Evolutionary conservation across 2,329 filamentous ascomycete species (phyloP), one percentile per base, ranked within the genome.

Genomic region (Proliferodiscus dingleyae): DNA sequence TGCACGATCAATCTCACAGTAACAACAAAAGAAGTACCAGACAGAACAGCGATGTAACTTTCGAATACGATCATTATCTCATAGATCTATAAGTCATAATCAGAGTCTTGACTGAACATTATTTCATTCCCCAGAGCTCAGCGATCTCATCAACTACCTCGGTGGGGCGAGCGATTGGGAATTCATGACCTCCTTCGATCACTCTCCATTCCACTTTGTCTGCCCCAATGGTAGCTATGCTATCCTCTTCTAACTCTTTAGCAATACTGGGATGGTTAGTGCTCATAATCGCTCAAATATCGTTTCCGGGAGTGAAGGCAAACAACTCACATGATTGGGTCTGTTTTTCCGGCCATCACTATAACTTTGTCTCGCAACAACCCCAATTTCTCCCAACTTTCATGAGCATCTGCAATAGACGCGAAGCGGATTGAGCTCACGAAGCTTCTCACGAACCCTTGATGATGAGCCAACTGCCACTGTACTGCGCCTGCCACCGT

Each of bases 391-490:
- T 59, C 59, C 75, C 77, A 83, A 24, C 67, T 68, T 16, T 68
- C 68, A 15, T 76, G 67, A 63, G 80, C 74, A 9, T 68, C 70
- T 42, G 71, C 70, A 45, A 83, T 66, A 8, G 77, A 77, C 9
- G 73, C 75, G 52, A 73, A 64, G 36, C 71, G 70, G 45, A 83
- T 68, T 37, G 74, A 76, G 39, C 73, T 76, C 68, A 80, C 75
- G 60, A 83, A 82, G 7, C 78, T 72, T 6, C 71, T 71, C 10
- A 83, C 71, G 60, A 83, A 83, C 9, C 79, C 80, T 6, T 61
- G 53, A 61, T 83, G 78, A 56, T 76, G 54, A 7, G 65, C 58
- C 6, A 81, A 66, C 66, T 80, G 78, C 80, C 79, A 83, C 49
- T 73, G 68, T 33, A 83, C 72, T 5, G 54, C 53, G 15, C 49